Base-by-base conservation (phyloP, 2,329 filamentous ascomycete species). In the Aspergillus awamori region DNA sequence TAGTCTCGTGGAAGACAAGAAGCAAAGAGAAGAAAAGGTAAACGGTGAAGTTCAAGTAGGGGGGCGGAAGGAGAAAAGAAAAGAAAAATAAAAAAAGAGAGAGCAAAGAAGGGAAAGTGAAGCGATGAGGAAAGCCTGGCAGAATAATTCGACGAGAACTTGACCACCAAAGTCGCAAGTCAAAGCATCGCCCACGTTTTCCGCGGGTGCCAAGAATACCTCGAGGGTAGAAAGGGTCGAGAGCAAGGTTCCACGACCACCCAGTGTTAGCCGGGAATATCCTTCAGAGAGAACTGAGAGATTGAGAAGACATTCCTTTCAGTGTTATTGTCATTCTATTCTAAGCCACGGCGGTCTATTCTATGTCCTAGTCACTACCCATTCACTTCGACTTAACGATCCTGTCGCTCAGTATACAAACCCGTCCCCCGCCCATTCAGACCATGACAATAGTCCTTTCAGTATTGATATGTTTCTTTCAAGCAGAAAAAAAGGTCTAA, bases 181-280 rank as follows among this genome's bases (percentile, higher is more conserved):
- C 61, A 55, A 52, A 65, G 58, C 58, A 55, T 62, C 63, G 59
- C 61, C 61, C 63, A 63, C 57, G 61, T 61, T 65, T 62, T 65
- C 58, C 58, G 57, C 63, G 63, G 59, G 59, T 61, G 67, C 64
- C 60, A 69, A 66, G 65, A 63, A 58, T 56, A 54, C 45, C 39
- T 57, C 43, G 49, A 56, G 56, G 52, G 52, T 36, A 43, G 43
- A 51, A 58, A 48, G 17, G 39, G 36, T 41, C 39, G 45, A 61
- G 48, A 61, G 26, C 43, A 51, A 45, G 55, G 53, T 43, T 33
- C 15, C 38, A 52, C 33, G 33, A 36, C 33, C 33, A 36, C 33
- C 28, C 33, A 36, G 33, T 36, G 33, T 36, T 13, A 36, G 33
- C 33, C 33, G 33, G 33, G 11, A 13, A 36, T 36, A 36, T 10